phyloP scores from a whole-genome alignment of 2,329 filamentous ascomycete genomes.

The Sphaceloma murrayae region DNA sequence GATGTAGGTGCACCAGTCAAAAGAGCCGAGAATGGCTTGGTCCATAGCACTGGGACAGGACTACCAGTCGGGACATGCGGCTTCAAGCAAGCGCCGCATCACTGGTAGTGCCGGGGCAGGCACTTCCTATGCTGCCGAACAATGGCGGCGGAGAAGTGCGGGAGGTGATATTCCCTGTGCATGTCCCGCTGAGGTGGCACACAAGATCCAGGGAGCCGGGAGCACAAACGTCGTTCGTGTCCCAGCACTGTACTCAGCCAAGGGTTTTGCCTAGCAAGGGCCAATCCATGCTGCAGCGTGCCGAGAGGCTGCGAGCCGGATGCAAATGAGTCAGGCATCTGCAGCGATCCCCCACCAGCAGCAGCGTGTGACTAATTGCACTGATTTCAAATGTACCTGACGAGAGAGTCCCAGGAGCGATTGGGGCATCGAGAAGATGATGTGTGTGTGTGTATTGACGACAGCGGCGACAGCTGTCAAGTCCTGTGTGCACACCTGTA shows the following conservation, averaged over 20 bases:
- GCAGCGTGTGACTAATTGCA: slow-evolving; percentile 3
- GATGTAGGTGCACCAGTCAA: neutral
- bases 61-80: neutral
- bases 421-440: no score
- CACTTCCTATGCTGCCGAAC: slow-evolving; percentile 7
- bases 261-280: neutral
- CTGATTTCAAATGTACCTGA: slow-evolving; percentile 11
- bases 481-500: neutral
- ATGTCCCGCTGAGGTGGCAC: slow-evolving; percentile 4
- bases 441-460: neutral
- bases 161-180: neutral
- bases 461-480: neutral
- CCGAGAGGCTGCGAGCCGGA: slow-evolving; percentile 1
- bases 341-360: neutral
- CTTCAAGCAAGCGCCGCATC: neutral
- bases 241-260: neutral
- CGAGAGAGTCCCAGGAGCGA: no score
- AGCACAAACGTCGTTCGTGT: slow-evolving; percentile 11
- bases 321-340: neutral
- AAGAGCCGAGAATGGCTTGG: slow-evolving; percentile 3
- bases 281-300: neutral
- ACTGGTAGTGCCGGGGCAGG: neutral
- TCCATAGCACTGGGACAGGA: neutral
- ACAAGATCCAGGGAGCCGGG: slow-evolving; percentile 12
- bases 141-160: slow-evolving; percentile 8